Percentiles rank a stretch among this genome's conserved stretches.
These are phyloP conservation scores for Monilinia polystroma DNA, from an alignment of 2,329 filamentous ascomycete genomes.

Conservation along the genomic window DNA sequence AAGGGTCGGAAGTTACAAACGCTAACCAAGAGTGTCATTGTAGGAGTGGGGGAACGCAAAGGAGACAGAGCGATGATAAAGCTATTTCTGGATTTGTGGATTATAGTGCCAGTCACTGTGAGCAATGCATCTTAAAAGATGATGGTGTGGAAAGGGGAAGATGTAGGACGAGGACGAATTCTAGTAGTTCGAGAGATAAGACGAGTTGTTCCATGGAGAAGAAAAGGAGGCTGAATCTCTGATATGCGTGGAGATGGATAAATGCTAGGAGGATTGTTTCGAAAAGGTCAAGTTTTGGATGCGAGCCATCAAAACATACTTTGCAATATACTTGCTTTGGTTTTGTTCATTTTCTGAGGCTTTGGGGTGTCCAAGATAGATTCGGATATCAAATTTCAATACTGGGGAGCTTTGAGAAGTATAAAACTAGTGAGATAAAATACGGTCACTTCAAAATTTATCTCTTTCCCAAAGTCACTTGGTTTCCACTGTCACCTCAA, in stretches of 20 bases:
- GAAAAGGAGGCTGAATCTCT: constrained; percentile 7
- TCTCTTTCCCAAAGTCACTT: background rate
- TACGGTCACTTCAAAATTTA: background rate
- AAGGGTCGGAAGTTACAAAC: background rate
- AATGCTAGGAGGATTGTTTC: background rate
- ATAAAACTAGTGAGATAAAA: background rate
- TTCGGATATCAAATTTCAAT: background rate
- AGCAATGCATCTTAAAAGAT: background rate
- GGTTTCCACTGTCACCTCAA: background rate
- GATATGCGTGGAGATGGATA: background rate
- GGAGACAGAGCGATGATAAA: background rate
- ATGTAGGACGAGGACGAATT: constrained; percentile 18
- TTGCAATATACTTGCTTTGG: background rate
- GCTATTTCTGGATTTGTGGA: background rate
- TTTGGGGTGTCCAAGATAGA: background rate
- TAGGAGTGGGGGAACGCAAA: background rate
- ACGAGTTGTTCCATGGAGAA: constrained; percentile 9
- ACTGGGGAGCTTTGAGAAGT: background rate
- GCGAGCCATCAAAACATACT: background rate
- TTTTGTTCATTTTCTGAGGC: background rate
- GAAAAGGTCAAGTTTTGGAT: background rate
- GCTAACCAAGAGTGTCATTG: background rate
- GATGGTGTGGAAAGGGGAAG: constrained; percentile 11
- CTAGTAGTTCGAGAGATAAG: constrained; percentile 10
- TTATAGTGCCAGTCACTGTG: background rate